phyloP scores from a whole-genome alignment of 768 basidiomycete species.

The Macrocybe gigantea region DNA sequence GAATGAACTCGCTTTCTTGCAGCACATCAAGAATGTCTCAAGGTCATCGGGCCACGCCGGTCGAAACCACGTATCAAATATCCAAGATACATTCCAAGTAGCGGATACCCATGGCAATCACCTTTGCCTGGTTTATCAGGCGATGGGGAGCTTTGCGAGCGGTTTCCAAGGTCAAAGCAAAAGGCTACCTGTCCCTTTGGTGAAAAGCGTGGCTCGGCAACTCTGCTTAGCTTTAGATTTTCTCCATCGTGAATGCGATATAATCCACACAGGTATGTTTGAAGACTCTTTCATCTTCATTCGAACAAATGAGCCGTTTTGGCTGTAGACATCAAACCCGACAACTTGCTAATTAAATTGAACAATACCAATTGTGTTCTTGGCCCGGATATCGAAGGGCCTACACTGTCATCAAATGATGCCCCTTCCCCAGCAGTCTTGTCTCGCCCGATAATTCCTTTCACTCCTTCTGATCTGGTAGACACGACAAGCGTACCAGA shows the following conservation, averaged over 20 bases:
- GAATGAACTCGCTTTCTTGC: constrained; percentile 10
- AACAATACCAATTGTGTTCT: background rate
- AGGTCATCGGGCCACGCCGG: too few species aligned
- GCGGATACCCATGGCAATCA: constrained; percentile 71
- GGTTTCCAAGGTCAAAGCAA: background rate
- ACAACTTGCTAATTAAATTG: constrained; percentile 10
- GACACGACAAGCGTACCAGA: background rate
- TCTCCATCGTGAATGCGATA: constrained; percentile 30
- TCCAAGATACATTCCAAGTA: constrained; percentile 75
- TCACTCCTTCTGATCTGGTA: background rate
- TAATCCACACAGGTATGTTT: constrained; percentile 23
- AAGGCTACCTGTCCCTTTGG: constrained; percentile 6
- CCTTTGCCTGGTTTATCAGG: constrained; percentile 83
- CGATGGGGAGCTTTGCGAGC: constrained; percentile 43
- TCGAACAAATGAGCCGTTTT: too few species aligned
- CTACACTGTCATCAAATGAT: background rate
- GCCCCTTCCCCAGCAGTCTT: background rate
- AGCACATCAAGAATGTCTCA: too few species aligned
- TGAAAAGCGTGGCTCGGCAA: constrained; percentile 21
- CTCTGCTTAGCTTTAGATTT: constrained; percentile 46
- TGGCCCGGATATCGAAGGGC: background rate
- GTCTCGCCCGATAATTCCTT: constrained; percentile 2
- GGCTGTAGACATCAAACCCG: constrained; percentile 12
- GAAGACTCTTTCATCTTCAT: too few species aligned
- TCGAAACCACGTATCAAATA: constrained; percentile 54